Base-by-base conservation (phyloP, 1,284 basidiomycete genomes). In the Albatrellus sp. region DNA sequence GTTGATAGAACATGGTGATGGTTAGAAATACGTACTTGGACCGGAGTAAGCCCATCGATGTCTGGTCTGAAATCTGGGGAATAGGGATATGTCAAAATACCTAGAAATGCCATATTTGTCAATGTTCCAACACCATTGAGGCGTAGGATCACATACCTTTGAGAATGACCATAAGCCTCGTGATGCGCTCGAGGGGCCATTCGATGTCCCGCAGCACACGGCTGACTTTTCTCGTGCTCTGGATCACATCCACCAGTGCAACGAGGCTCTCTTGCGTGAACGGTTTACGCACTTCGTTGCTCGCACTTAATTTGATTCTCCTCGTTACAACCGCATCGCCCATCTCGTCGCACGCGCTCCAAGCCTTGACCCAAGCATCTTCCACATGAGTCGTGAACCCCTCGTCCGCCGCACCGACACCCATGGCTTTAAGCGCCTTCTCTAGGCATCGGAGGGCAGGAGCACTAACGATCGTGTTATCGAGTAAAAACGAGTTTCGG, bases 261-360 rank as follows among this genome's bases (percentile, higher is more conserved):
- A 91, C 74, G 33, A 97, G 67, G 55, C 84, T 90, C 52, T 90
- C 87, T 57, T 98, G 93, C 1, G 89, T 90, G 57, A 90, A 88
- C 0, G 80, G 71, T 33, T 66, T 50, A 14, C 28, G 49, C 37
- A 31, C 43, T 43, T 45, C 51, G 19, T n/a, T 48, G 36, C 47
- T 49, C 34, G 49, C 32, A 5, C 34, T 44, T 37, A 46, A 30
- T 57, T 51, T 12, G 20, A 46, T 41, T 6, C 42, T 42, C 16
- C 57, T 56, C 24, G n/a, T n/a, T 39, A 72, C 55, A 14, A 84
- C 61, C 10, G 71, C 67, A 4, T 65, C 61, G 0, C 88, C 88
- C 52, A 93, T 73, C 33, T 67, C 64, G 48, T 80, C 72, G 51
- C 87, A 80, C 1, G 77, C 72, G n/a, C 59, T 54, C 89, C 90